These are phyloP conservation scores for Xylaria venustula DNA, from an alignment of 495 filamentous ascomycete species.

Conservation along the genomic window DNA sequence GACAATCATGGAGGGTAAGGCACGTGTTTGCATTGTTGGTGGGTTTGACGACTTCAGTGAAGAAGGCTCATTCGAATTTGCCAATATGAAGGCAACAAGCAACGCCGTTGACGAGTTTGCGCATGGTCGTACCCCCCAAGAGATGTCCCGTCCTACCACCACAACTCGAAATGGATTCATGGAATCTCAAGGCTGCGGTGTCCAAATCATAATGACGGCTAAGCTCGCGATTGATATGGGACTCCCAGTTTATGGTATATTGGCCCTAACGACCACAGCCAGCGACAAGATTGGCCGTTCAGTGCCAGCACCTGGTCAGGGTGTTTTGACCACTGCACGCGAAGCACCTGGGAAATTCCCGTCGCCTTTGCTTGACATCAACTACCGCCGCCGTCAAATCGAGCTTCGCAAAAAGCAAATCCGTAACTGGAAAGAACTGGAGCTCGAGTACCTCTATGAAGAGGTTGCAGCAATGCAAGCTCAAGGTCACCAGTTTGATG, in stretches of 20 bases:
- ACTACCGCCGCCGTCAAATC: slow-evolving; percentile 92
- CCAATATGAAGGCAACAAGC: slow-evolving; percentile 99
- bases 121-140: slow-evolving; percentile 88
- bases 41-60: slow-evolving; percentile 99
- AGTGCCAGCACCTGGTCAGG: slow-evolving; percentile 92
- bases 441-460: slow-evolving; percentile 87
- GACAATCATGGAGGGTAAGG: slow-evolving; percentile 96
- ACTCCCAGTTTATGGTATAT: slow-evolving; percentile 93
- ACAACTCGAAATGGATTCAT: slow-evolving; percentile 98
- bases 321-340: slow-evolving; percentile 95
- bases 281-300: slow-evolving; percentile 99
- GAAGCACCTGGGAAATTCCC: slow-evolving; percentile 89
- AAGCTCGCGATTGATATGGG: slow-evolving; percentile 97
- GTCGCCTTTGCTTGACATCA: slow-evolving; percentile 92
- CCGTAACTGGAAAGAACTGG: slow-evolving; percentile 92
- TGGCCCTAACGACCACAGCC: slow-evolving; percentile 93
- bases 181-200: slow-evolving; percentile 98
- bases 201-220: slow-evolving; percentile 98
- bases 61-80: slow-evolving; percentile 98
- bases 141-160: slow-evolving; percentile 97
- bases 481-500: slow-evolving; percentile 67
- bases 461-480: slow-evolving; percentile 90
- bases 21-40: slow-evolving; percentile 93
- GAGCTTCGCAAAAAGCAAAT: slow-evolving; percentile 89
- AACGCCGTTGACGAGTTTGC: slow-evolving; percentile 95